Evolutionary conservation across 140 eudicot genomes (phyloP), one percentile per base, ranked within the genome.

Genomic region (Flaveria floridana): DNA sequence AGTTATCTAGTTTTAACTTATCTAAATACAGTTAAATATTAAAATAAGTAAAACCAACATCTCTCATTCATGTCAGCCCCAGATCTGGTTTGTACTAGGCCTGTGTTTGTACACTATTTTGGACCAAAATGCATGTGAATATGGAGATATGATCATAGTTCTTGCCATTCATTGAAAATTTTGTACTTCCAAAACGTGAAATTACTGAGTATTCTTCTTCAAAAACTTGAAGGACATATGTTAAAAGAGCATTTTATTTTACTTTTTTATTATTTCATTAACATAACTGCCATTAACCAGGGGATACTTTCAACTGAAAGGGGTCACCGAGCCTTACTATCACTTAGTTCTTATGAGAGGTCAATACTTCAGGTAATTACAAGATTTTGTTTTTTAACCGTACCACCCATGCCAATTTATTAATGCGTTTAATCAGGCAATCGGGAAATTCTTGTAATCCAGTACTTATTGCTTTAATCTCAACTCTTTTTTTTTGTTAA

Each of bases 291-390:
- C 59, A 41, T 75, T 42, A 50, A 58, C 52, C 86, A 94, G 99
- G 99, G 96, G 51, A 94, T 94, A 84, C 95, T 94, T 73, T 94
- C 97, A 72, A 94, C 99, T 65, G 97, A 94, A 84, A 87, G 86
- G 79, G 99, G 99, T 58, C 96, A 88, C 72, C 81, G 81, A 67
- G 86, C 96, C 81, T 79, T 90, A 68, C 74, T 75, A 51, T 82
- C 89, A 79, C 84, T 90, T 82, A 91, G 87, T 90, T 80, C 96
- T 20, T 81, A 82, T 70, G 96, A 90, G 82, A 84, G 89, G 78
- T 94, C 97, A 34, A 93, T 94, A 51, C 83, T 94, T 64, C 92
- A 94, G 97, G 99, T 94, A 75, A 57, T 65, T 55, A 23, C 15
- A 21, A 9, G 46, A 47, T n/a, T 16, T 52, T 74, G 52, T 9